Evolutionary conservation across 2,329 filamentous ascomycete species (phyloP).

Genomic region (Talaromyces pinophilus): DNA sequence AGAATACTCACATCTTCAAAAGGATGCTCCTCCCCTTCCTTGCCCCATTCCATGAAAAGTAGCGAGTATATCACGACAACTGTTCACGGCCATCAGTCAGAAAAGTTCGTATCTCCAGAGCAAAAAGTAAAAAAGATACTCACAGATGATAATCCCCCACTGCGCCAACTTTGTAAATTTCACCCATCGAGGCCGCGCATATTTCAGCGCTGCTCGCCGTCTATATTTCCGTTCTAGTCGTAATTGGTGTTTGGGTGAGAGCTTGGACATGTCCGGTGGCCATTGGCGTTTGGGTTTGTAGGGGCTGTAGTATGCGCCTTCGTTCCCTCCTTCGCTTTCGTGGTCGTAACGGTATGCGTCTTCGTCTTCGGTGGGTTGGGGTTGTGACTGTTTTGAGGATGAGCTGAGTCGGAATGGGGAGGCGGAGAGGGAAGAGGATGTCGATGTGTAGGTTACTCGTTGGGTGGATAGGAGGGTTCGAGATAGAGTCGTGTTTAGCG

Average conservation of each 20-base stretch:
- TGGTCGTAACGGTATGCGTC: neutral
- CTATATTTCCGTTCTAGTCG: slow-evolving; percentile 67
- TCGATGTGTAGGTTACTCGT: slow-evolving; percentile 15
- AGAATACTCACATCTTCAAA: slow-evolving; percentile 43
- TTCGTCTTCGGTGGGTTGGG: neutral
- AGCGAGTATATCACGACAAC: slow-evolving; percentile 47
- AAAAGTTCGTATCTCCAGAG: neutral
- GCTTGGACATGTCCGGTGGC: slow-evolving; percentile 64
- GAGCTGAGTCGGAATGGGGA: slow-evolving; percentile 20
- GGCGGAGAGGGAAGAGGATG: slow-evolving; percentile 1
- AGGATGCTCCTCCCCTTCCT: slow-evolving; percentile 37
- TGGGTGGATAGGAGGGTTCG: neutral
- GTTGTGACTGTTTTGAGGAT: neutral
- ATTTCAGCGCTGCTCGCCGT: slow-evolving; percentile 62
- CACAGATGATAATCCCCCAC: slow-evolving; percentile 56
- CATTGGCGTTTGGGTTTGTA: slow-evolving; percentile 63
- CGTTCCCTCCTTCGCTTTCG: slow-evolving; percentile 13
- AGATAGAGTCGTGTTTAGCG: neutral
- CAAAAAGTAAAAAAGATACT: slow-evolving; percentile 27
- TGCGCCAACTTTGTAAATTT: slow-evolving; percentile 61
- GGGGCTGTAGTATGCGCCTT: slow-evolving; percentile 53
- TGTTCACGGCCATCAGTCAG: slow-evolving; percentile 28
- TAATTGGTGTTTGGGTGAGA: slow-evolving; percentile 67
- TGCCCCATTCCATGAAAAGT: slow-evolving; percentile 49
- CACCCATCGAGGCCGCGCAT: slow-evolving; percentile 59